These are phyloP conservation scores for Daldinia vernicosa DNA, from an alignment of 495 filamentous ascomycete species.

Conservation along the genomic window DNA sequence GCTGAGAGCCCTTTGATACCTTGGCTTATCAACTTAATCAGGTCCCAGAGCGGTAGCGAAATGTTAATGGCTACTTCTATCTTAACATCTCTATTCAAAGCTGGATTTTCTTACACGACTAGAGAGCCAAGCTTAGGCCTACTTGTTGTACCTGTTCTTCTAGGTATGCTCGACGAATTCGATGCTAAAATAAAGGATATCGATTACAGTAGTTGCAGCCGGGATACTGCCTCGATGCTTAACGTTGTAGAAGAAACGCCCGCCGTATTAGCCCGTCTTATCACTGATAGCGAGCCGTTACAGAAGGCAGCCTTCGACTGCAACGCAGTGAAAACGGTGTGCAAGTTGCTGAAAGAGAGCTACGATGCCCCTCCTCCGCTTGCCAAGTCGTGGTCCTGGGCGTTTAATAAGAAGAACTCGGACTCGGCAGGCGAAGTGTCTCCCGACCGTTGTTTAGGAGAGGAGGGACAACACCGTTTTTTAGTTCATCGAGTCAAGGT, in stretches of 20 bases:
- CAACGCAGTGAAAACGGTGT: slow-evolving; percentile 74
- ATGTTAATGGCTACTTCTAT: slow-evolving; percentile 83
- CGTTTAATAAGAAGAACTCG: slow-evolving; percentile 40
- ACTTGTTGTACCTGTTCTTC: slow-evolving; percentile 75
- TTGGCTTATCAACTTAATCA: slow-evolving; percentile 79
- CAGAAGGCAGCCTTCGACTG: slow-evolving; percentile 87
- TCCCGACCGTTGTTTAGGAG: slow-evolving; percentile 61
- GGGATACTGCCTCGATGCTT: slow-evolving; percentile 53
- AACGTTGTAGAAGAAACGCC: slow-evolving; percentile 75
- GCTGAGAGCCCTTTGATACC: slow-evolving; percentile 81
- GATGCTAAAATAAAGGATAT: slow-evolving; percentile 52
- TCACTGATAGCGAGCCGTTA: slow-evolving; percentile 76
- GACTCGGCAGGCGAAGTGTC: slow-evolving; percentile 28
- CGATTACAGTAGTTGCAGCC: slow-evolving; percentile 40
- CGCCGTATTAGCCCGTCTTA: slow-evolving; percentile 76
- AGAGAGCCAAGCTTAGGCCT: slow-evolving; percentile 69
- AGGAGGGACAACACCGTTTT: slow-evolving; percentile 67
- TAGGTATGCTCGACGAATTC: slow-evolving; percentile 69
- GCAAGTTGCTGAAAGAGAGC: slow-evolving; percentile 76
- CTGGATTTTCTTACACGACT: slow-evolving; percentile 69
- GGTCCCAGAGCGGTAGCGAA: slow-evolving; percentile 68
- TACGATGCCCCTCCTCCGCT: slow-evolving; percentile 60
- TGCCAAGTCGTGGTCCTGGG: slow-evolving; percentile 55
- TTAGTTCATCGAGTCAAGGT: slow-evolving; percentile 78
- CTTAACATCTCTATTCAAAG: slow-evolving; percentile 76